phyloP scores from a whole-genome alignment of 2,329 filamentous ascomycete species.

The Arachnopeziza araneosa region DNA sequence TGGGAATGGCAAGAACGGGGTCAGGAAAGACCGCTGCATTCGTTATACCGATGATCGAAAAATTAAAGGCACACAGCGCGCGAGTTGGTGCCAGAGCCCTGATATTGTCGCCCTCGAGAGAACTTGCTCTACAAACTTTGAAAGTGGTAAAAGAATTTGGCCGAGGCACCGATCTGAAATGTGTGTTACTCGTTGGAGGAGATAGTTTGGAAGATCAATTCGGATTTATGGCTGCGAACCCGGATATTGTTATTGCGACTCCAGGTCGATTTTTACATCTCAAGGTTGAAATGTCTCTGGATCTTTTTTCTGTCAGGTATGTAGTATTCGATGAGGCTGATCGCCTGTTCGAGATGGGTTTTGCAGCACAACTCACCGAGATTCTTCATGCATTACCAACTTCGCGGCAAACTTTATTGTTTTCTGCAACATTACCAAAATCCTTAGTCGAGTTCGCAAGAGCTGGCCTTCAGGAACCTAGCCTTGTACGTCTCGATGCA shows the following conservation, averaged over 20 bases:
- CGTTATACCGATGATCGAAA: conserved; percentile 97
- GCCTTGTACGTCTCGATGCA: conserved; percentile 81
- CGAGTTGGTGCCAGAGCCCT: conserved; percentile 81
- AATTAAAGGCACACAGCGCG: conserved; percentile 79
- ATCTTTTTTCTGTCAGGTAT: conserved; percentile 86
- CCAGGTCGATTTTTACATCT: conserved; percentile 94
- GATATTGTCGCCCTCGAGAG: conserved; percentile 86
- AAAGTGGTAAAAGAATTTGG: conserved; percentile 96
- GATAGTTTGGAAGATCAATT: conserved; percentile 97
- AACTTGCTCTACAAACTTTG: conserved; percentile 88
- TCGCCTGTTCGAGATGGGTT: conserved; percentile 97
- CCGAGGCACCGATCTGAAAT: conserved; percentile 83
- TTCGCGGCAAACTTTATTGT: conserved; percentile 83
- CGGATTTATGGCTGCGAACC: conserved; percentile 84
- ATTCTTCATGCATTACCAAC: conserved; percentile 84
- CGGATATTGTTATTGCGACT: conserved; percentile 95
- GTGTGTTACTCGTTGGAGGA: conserved; percentile 86
- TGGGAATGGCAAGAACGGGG: conserved; percentile 97
- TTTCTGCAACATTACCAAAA: conserved; percentile 91
- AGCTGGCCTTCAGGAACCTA: conserved; percentile 88
- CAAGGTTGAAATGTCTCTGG: conserved; percentile 92
- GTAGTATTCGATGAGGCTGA: conserved; percentile 98
- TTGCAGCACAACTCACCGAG: conserved; percentile 86
- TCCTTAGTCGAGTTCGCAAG: conserved; percentile 94
- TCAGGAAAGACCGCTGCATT: conserved; percentile 98